These are phyloP conservation scores for Monosporascus sp. DNA, from an alignment of 2,329 filamentous ascomycete genomes.

Conservation along the genomic window DNA sequence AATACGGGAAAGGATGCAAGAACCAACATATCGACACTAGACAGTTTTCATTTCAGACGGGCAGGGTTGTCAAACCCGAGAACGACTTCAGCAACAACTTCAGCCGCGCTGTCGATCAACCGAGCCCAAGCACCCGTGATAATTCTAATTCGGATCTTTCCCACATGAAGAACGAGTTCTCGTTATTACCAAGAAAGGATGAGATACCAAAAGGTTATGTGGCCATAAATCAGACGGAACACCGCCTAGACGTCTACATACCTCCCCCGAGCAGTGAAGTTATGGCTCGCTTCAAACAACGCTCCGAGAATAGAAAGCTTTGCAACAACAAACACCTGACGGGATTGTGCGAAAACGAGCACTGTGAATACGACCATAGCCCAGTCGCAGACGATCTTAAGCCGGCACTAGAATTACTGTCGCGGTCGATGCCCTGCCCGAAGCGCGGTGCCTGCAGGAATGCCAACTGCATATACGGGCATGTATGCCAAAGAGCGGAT, in stretches of 20 bases:
- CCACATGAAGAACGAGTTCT: background rate
- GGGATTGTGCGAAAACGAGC: constrained; percentile 15
- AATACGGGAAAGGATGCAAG: constrained; percentile 24
- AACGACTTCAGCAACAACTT: constrained; percentile 3
- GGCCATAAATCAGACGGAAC: constrained; percentile 19
- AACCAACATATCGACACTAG: constrained; percentile 16
- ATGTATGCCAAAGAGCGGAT: constrained; percentile 27
- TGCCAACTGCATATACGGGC: constrained; percentile 21
- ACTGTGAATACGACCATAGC: constrained; percentile 25
- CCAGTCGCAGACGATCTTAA: constrained; percentile 19
- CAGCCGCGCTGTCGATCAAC: constrained; percentile 1
- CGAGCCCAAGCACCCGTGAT: constrained; percentile 1
- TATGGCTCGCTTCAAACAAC: constrained; percentile 15
- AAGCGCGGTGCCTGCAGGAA: constrained; percentile 22
- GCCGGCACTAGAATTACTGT: constrained; percentile 20
- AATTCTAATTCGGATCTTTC: constrained; percentile 1
- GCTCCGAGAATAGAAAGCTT: constrained; percentile 15
- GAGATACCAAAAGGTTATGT: constrained; percentile 22
- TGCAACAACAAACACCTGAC: constrained; percentile 25
- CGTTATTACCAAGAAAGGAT: constrained; percentile 16
- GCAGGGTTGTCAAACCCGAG: constrained; percentile 5
- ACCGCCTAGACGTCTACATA: constrained; percentile 27
- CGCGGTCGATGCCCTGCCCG: constrained; percentile 24
- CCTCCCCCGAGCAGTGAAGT: constrained; percentile 9
- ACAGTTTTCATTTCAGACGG: constrained; percentile 1